Conservation (phyloP, 2,329 filamentous ascomycete species). For the Fusarium buharicum region DNA sequence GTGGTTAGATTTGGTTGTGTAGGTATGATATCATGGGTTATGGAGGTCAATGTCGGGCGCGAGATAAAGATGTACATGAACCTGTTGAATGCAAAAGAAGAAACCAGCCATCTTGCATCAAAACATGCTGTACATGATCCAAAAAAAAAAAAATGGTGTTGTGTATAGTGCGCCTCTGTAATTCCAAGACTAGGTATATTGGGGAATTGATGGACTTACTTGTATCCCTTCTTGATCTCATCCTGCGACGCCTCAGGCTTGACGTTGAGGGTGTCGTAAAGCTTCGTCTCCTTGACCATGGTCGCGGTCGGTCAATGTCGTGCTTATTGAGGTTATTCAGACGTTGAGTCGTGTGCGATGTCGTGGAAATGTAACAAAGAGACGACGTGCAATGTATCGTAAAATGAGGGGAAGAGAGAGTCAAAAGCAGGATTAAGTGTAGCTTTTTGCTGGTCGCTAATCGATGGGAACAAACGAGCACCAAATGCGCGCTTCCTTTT, state of each 20-base stretch:
- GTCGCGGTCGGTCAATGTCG: slow-evolving; percentile 48
- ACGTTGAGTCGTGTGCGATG: slow-evolving; percentile 10
- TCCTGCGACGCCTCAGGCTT: slow-evolving; percentile 85
- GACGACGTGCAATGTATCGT: slow-evolving; percentile 16
- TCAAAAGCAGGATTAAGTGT: slow-evolving; percentile 6
- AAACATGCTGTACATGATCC: not conserved
- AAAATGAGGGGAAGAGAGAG: slow-evolving; percentile 20
- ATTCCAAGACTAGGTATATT: not conserved
- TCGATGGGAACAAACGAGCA: slow-evolving; percentile 20
- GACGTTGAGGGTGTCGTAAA: slow-evolving; percentile 87
- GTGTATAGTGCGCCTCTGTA: not conserved
- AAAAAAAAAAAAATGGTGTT: not conserved
- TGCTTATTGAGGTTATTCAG: slow-evolving; percentile 6
- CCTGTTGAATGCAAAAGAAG: slow-evolving; percentile 3
- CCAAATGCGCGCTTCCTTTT: slow-evolving; percentile 15
- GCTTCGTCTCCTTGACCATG: slow-evolving; percentile 95
- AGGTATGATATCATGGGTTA: slow-evolving; percentile 1
- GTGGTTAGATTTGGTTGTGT: slow-evolving; percentile 50
- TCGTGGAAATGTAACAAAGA: slow-evolving; percentile 7
- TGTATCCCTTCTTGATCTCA: slow-evolving; percentile 96
- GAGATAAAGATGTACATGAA: not conserved
- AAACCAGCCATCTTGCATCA: not conserved
- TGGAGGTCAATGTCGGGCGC: not conserved
- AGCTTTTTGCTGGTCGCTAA: slow-evolving; percentile 20
- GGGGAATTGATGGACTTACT: slow-evolving; percentile 62